These are phyloP conservation scores for Suillus lakei DNA, from an alignment of 768 basidiomycete genomes.

Conservation along the genomic window DNA sequence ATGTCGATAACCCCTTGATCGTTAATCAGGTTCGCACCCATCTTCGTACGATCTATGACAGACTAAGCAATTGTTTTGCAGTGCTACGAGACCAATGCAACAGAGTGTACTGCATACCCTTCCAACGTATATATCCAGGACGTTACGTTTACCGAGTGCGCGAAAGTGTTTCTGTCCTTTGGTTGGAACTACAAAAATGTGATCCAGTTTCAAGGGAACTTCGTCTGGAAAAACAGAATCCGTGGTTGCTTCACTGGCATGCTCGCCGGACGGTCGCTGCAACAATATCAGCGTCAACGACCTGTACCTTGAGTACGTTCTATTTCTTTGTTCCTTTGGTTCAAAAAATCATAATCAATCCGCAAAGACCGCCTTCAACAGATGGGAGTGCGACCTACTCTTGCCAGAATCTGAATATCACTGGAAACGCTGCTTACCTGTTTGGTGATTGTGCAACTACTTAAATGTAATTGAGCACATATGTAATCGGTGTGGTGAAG, in stretches of 20 bases:
- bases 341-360: not conserved
- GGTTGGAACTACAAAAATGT: conserved; percentile 33
- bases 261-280: conserved; percentile 41
- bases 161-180: not conserved
- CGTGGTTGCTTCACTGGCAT: conserved; percentile 48
- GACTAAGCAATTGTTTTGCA: conserved; percentile 13
- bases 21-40: conserved; percentile 36
- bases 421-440: conserved; percentile 47
- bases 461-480: not conserved
- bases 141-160: conserved; percentile 40
- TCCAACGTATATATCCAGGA: conserved; percentile 44
- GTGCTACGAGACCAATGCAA: conserved; percentile 43
- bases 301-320: conserved; percentile 48
- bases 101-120: conserved; percentile 43
- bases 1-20: conserved; percentile 49
- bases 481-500: not conserved
- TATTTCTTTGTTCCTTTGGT: not conserved
- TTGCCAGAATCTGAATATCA: conserved; percentile 59
- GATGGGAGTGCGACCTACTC: conserved; percentile 49
- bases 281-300: conserved; percentile 54
- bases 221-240: conserved; percentile 44
- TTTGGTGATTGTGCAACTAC: conserved; percentile 41
- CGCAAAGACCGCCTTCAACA: conserved; percentile 38
- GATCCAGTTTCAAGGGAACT: conserved; percentile 37
- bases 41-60: not conserved